Base-by-base conservation (phyloP, 2,329 filamentous ascomycete genomes). In the Ascosphaera pollenicola region DNA sequence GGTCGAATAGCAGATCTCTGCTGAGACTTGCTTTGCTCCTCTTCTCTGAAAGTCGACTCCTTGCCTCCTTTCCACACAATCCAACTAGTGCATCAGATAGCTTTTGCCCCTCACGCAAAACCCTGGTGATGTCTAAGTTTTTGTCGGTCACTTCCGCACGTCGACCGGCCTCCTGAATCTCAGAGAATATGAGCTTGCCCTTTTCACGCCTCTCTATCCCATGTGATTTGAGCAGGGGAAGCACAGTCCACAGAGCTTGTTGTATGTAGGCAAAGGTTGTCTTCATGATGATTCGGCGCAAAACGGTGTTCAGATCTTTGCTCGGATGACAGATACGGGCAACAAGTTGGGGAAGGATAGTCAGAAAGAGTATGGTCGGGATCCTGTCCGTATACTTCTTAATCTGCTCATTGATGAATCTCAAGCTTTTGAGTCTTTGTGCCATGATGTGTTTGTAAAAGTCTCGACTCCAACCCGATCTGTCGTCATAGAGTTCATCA, bases 261-360 rank as follows among this genome's bases (percentile, higher is more conserved):
- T 81, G 82, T 0, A 89, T 87, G 55, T 94, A 80, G n/a, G 73
- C 66, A 34, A 74, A 68, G 7, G 92, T 76, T n/a, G 94, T 82
- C 53, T 81, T 87, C 43, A 78, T 62, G 40, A 98, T 84, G 46
- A 95, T 87, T 26, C 69, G 68, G 39, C 76, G 72, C 5, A 99
- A 62, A 8, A 80, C 64, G 42, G 76, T 72, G 57, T 82, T 91
- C 2, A 93, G 83, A 1, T 74, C 70, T 3, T 57, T 57, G 53
- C 93, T 81, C 1, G 78, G 74, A 58, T 98, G 89, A 36, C 80
- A 81, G 49, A 99, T 94, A 24, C 89, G 76, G n/a, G 87, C 89
- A 41, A 98, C 80, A 44, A 98, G 78, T 57, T 98, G 89, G 3
- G 89, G 80, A 34, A 99, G 65, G 4, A 87, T 73, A 1, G 66